These are phyloP conservation scores for Podila verticillata DNA, from an alignment of 192 early-diverging fungal species.

Conservation along the genomic window DNA sequence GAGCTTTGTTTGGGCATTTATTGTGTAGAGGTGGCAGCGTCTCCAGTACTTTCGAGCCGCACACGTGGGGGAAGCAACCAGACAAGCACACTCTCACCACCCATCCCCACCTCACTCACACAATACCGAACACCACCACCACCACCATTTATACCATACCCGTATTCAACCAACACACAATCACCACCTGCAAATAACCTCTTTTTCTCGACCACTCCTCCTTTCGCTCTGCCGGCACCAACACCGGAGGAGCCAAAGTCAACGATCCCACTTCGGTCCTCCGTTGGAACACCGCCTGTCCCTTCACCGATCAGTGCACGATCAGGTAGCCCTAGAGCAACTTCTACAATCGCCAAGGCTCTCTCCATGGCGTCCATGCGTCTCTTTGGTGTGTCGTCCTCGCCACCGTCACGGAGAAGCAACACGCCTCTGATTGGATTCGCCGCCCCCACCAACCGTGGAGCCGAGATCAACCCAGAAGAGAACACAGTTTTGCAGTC, in stretches of 20 bases:
- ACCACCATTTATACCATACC: constrained; percentile 38
- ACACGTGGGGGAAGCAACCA: constrained; percentile 14
- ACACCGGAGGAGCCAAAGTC: constrained; percentile 30
- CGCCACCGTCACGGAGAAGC: constrained; percentile 56
- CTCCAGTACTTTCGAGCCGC: constrained; percentile 17
- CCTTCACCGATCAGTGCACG: constrained; percentile 29
- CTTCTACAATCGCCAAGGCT: constrained; percentile 63
- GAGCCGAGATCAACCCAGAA: constrained; percentile 13
- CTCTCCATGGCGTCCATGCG: constrained; percentile 62
- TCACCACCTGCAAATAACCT: constrained; percentile 22
- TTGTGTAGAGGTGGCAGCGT: constrained; percentile 42
- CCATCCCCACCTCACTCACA: constrained; percentile 36
- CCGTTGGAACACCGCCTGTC: constrained; percentile 22
- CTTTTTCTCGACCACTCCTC: constrained; percentile 52
- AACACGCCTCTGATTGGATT: constrained; percentile 39
- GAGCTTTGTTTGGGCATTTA: not conserved
- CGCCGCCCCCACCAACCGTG: constrained; percentile 11
- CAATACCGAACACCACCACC: constrained; percentile 38
- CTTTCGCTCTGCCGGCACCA: constrained; percentile 48
- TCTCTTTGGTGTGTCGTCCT: constrained; percentile 62
- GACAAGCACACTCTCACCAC: constrained; percentile 32
- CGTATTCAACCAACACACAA: constrained; percentile 16
- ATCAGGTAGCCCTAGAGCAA: constrained; percentile 47
- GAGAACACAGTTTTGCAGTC: constrained; percentile 64
- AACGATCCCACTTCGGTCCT: constrained; percentile 8